Evolutionary conservation across 2,329 filamentous ascomycete species (phyloP).

Genomic region (Graphiopsis chlorocephala): DNA sequence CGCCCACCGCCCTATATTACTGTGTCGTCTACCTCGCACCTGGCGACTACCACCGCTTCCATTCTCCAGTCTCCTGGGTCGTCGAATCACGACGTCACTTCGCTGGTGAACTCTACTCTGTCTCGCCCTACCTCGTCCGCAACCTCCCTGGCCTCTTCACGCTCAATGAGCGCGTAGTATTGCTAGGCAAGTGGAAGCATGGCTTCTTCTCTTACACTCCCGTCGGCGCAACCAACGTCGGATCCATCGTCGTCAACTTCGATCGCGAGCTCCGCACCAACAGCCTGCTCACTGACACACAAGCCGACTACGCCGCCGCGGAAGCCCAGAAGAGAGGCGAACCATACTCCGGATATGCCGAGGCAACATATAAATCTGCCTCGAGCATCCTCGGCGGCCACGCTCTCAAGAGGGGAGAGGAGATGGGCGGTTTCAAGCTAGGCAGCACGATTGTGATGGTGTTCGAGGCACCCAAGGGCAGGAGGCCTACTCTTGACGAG

Average conservation of each 20-base stretch:
- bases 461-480: slow-evolving; percentile 81
- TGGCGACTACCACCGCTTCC: slow-evolving; percentile 97
- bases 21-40: slow-evolving; percentile 93
- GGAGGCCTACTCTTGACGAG: slow-evolving; percentile 56
- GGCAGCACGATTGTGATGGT: slow-evolving; percentile 94
- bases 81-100: slow-evolving; percentile 95
- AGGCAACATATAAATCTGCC: slow-evolving; percentile 81
- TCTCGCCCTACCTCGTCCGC: slow-evolving; percentile 90
- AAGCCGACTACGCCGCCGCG: slow-evolving; percentile 80
- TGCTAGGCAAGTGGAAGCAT: slow-evolving; percentile 91
- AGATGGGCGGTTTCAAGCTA: slow-evolving; percentile 97
- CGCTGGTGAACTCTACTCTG: slow-evolving; percentile 90
- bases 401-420: slow-evolving; percentile 80
- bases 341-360: slow-evolving; percentile 83
- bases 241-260: slow-evolving; percentile 95
- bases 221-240: slow-evolving; percentile 95
- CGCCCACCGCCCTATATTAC: slow-evolving; percentile 76
- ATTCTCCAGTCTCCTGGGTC: slow-evolving; percentile 93
- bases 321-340: slow-evolving; percentile 73
- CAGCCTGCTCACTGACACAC: slow-evolving; percentile 86
- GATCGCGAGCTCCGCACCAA: slow-evolving; percentile 93
- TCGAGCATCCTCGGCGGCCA: slow-evolving; percentile 78
- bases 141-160: slow-evolving; percentile 93
- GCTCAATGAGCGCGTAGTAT: slow-evolving; percentile 90
- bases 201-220: slow-evolving; percentile 97